Base-by-base conservation (phyloP, 176 grass and related monocot genomes). In the Avena sativa region DNA sequence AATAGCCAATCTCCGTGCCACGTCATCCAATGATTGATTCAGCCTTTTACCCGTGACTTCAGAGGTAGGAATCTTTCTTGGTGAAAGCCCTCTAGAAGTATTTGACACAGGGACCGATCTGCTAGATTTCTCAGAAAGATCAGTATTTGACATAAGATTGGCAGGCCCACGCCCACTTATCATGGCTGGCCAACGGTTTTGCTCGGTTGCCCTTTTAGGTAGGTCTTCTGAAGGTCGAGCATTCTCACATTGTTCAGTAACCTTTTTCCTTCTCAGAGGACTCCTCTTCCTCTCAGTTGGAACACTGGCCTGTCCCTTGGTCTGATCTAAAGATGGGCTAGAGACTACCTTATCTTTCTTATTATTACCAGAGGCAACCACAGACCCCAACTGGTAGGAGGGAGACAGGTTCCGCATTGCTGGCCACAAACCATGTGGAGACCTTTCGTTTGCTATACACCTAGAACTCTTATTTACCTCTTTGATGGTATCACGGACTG, bases 361-460 rank as follows among this genome's bases (percentile, higher is more conserved):
- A 83, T 85, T 89, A 81, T 85, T 89, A 81, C 79, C 78, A 72
- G 79, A 52, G 82, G 83, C 68, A 81, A 81, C 78, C 44, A 74
- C 66, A 82, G 89, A 85, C 66, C 93, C 97, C 34, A 91, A 90
- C 60, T 94, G 97, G 64, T 96, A 98, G 67, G 90, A 87, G 56
- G 92, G 86, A 67, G 97, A 94, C 53, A 94, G 36, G 48, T 89
- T 96, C 38, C 90, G 90, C 92, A 96, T 93, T n/a, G 97, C 90
- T 71, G 97, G 97, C 97, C 97, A 99, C 89, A 99, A 86, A 21
- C 93, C 89, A 87, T 95, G 89, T 49, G 89, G 81, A 78, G 52
- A 50, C 74, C 83, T 89, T 73, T 51, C 82, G 28, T 78, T 84
- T 32, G 59, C 58, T 81, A 89, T 32, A 52, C 77, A 83, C 46